Conservation (phyloP, 108 stramenopile species). For the Pseudonitzschia pungens region DNA sequence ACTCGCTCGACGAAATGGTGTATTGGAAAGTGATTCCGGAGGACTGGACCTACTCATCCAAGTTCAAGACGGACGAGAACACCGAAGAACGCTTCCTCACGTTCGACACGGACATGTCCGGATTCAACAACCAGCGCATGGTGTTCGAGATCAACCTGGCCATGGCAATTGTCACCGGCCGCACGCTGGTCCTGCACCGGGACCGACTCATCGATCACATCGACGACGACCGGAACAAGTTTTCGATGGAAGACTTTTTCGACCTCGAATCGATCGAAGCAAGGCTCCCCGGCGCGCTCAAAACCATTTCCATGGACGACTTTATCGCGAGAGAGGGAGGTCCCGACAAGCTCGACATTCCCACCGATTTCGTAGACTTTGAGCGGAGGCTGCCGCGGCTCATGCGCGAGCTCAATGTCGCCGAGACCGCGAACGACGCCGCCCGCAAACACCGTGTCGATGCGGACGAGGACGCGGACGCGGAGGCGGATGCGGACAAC, state of each 20-base stretch:
- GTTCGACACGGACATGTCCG: conserved; percentile 74
- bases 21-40: conserved; percentile 77
- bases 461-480: too few relatives aligned
- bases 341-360: conserved; percentile 1
- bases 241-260: conserved; percentile 7
- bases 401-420: conserved; percentile 48
- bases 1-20: conserved; percentile 62
- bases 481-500: conserved; percentile 35
- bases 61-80: not conserved
- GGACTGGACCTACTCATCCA: conserved; percentile 49
- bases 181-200: conserved; percentile 73
- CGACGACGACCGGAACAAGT: not conserved
- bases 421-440: too few relatives aligned
- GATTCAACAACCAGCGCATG: conserved; percentile 27
- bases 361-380: not conserved
- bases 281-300: conserved; percentile 57
- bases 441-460: too few relatives aligned
- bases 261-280: conserved; percentile 25
- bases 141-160: conserved; percentile 71
- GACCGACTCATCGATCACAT: not conserved
- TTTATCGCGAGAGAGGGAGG: conserved; percentile 53
- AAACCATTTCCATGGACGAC: conserved; percentile 83
- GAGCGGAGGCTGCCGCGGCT: conserved; percentile 19
- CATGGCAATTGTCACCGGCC: conserved; percentile 87
- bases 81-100: conserved; percentile 64